Conservation (phyloP, 768 basidiomycete genomes). For the Tricholoma sp. region DNA sequence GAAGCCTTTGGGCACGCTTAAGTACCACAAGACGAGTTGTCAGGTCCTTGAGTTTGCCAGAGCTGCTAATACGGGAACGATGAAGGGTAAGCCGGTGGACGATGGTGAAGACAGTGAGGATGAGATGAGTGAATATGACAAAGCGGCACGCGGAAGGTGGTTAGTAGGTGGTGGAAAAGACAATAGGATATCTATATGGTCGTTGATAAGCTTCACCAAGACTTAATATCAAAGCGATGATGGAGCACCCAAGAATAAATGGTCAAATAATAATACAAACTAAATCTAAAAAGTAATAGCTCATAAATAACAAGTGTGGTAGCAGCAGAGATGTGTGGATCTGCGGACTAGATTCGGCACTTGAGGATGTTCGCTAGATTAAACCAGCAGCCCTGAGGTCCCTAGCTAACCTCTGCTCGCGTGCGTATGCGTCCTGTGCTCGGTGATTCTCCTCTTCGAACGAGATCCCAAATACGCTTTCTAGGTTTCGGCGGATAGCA, state of each 20-base stretch:
- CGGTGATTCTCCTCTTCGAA: slow-evolving; percentile 27
- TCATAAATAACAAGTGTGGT: background rate
- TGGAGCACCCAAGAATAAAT: background rate
- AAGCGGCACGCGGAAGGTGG: slow-evolving; percentile 50
- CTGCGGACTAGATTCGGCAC: background rate
- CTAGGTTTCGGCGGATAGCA: slow-evolving; percentile 45
- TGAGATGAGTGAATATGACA: slow-evolving; percentile 42
- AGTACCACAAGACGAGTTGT: slow-evolving; percentile 75
- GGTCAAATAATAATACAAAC: background rate
- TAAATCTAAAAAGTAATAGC: background rate
- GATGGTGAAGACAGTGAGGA: slow-evolving; percentile 44
- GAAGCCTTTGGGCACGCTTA: slow-evolving; percentile 79
- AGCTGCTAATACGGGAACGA: slow-evolving; percentile 7
- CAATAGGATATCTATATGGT: slow-evolving; percentile 67
- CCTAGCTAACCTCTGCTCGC: slow-evolving; percentile 42
- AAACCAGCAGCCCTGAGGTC: slow-evolving; percentile 51
- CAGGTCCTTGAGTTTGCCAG: slow-evolving; percentile 72
- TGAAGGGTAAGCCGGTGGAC: background rate
- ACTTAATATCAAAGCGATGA: slow-evolving; percentile 1
- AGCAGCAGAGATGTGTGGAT: background rate
- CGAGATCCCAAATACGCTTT: slow-evolving; percentile 46
- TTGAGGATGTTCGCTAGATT: background rate
- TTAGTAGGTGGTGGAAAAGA: slow-evolving; percentile 64
- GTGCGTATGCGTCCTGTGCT: slow-evolving; percentile 22
- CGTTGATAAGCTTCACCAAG: slow-evolving; percentile 47